Percentiles rank a stretch among this genome's conserved stretches.
These are phyloP conservation scores for Agapanthus africanus DNA, from an alignment of 106 monocot genomes.

Conservation along the genomic window DNA sequence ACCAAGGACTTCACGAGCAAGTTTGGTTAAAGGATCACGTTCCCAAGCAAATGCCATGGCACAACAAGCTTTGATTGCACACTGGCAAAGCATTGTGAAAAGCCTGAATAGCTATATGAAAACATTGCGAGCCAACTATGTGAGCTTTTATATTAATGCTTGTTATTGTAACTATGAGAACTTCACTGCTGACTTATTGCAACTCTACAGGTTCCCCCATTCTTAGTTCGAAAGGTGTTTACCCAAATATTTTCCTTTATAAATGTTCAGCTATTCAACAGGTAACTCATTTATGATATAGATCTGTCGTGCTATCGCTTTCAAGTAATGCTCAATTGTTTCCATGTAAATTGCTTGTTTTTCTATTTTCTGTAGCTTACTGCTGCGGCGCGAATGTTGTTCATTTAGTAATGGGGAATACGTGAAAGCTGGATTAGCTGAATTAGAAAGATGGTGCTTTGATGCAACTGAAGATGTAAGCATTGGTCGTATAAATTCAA, in stretches of 20 bases:
- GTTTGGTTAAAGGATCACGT: conserved; percentile 56
- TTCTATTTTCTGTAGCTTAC: conserved; percentile 28
- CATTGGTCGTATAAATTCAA: background rate
- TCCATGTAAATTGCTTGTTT: background rate
- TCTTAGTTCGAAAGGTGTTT: conserved; percentile 73
- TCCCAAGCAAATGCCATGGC: conserved; percentile 58
- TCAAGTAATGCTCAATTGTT: background rate
- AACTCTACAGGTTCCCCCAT: conserved; percentile 66
- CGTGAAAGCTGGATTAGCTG: conserved; percentile 68
- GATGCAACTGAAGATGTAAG: conserved; percentile 65
- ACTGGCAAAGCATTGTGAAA: conserved; percentile 83
- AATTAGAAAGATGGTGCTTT: conserved; percentile 71
- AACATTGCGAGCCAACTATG: conserved; percentile 67
- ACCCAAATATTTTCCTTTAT: conserved; percentile 72
- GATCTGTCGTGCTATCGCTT: background rate
- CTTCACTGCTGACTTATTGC: background rate
- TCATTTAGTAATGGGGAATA: conserved; percentile 85
- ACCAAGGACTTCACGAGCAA: conserved; percentile 62
- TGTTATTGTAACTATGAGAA: background rate
- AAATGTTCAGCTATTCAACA: conserved; percentile 82
- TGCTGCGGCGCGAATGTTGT: conserved; percentile 73
- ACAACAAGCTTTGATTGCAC: conserved; percentile 58
- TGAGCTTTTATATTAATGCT: conserved; percentile 23
- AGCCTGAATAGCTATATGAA: conserved; percentile 57
- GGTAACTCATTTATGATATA: conserved; percentile 22